Percentiles rank a stretch among this genome's conserved stretches.
Evolutionary conservation across 108 stramenopile species (phyloP).

Genomic region (Conticribra weissflogii): DNA sequence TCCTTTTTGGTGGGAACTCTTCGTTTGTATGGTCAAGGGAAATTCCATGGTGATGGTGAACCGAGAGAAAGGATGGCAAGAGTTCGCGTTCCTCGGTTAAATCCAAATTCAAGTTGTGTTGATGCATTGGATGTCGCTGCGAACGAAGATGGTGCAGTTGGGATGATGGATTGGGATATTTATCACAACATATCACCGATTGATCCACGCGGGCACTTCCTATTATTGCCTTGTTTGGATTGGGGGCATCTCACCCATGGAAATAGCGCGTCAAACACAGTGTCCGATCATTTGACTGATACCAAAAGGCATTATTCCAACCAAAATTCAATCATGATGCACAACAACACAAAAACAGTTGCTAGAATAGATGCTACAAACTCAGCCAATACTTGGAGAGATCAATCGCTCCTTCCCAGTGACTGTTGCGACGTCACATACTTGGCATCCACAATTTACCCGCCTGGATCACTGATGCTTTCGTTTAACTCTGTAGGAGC

Average conservation of each 20-base stretch:
- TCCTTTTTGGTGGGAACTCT: slow-evolving; percentile 61
- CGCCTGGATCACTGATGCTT: slow-evolving; percentile 47
- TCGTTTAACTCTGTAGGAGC: slow-evolving; percentile 66
- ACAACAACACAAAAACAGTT: too few species aligned
- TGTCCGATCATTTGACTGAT: too few species aligned
- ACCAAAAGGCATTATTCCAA: too few species aligned
- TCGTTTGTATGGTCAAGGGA: slow-evolving; percentile 37
- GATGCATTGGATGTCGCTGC: too few species aligned
- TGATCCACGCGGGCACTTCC: slow-evolving; percentile 64
- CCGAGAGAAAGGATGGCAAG: slow-evolving; percentile 39
- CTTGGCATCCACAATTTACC: slow-evolving; percentile 48
- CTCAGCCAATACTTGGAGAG: slow-evolving; percentile 49
- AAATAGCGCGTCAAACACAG: too few species aligned
- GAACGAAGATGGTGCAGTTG: too few species aligned
- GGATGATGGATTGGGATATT: slow-evolving; percentile 43
- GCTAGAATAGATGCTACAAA: background rate
- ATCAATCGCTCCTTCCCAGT: slow-evolving; percentile 36
- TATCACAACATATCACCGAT: slow-evolving; percentile 68
- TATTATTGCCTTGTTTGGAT: slow-evolving; percentile 47
- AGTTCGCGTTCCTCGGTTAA: slow-evolving; percentile 12
- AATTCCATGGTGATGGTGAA: slow-evolving; percentile 42
- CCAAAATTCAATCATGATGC: too few species aligned
- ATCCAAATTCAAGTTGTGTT: too few species aligned
- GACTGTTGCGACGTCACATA: slow-evolving; percentile 57
- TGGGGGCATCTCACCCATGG: too few species aligned